Conservation (phyloP, 2,329 filamentous ascomycete genomes). For the Amesomyces nigricolor region DNA sequence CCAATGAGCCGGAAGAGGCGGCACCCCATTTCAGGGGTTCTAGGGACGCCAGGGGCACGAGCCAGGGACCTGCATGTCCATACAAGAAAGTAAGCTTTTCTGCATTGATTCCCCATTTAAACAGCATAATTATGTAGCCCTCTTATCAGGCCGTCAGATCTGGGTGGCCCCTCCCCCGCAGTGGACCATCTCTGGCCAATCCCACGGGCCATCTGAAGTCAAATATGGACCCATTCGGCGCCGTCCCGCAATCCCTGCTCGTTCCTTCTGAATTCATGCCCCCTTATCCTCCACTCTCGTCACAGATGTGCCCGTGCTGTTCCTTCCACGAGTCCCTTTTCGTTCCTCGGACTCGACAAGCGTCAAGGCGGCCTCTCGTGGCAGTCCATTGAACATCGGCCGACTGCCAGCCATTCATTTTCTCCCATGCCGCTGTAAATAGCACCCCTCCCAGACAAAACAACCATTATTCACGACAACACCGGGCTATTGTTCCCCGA, state of each 20-base stretch:
- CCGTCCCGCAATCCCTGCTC: conserved; percentile 1
- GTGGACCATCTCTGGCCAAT: conserved; percentile 10
- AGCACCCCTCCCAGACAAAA: neutral
- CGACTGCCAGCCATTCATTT: conserved; percentile 20
- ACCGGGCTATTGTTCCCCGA: conserved; percentile 12
- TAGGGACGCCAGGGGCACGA: neutral
- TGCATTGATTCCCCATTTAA: no score
- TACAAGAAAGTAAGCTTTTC: neutral
- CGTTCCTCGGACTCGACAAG: conserved; percentile 5
- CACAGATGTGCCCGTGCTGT: conserved; percentile 15
- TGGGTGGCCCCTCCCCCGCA: conserved; percentile 1
- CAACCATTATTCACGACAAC: conserved; percentile 5
- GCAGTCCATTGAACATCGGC: conserved; percentile 1
- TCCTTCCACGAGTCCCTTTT: conserved; percentile 4
- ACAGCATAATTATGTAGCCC: neutral
- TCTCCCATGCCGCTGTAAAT: conserved; percentile 6
- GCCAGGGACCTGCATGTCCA: neutral
- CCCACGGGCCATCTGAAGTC: neutral
- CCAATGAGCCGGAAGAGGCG: conserved; percentile 4
- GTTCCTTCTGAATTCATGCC: conserved; percentile 1
- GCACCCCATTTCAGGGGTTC: neutral
- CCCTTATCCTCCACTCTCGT: conserved; percentile 17
- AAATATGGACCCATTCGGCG: neutral
- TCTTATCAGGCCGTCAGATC: neutral
- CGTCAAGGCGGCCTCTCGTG: conserved; percentile 17